Evolutionary conservation across 2,329 filamentous ascomycete species (phyloP).

Genomic region (Tolypocladium ophioglossoides): DNA sequence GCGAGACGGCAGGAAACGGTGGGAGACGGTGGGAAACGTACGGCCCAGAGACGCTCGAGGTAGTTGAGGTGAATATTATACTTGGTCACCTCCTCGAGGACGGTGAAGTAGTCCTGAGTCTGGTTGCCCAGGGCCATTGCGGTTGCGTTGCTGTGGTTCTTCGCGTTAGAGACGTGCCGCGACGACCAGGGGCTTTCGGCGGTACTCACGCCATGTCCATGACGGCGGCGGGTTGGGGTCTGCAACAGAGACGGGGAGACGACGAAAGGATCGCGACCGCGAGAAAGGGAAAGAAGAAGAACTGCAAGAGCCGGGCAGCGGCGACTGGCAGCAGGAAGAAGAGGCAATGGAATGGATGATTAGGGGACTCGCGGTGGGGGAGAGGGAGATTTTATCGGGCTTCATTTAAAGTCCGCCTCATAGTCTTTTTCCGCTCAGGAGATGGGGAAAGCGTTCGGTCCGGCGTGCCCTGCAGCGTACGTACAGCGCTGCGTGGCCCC

Average conservation of each 20-base stretch:
- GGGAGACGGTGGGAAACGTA: slow-evolving; percentile 41
- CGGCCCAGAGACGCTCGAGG: slow-evolving; percentile 80
- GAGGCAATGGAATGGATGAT: background rate
- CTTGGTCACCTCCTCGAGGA: slow-evolving; percentile 54
- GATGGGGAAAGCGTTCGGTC: slow-evolving; percentile 3
- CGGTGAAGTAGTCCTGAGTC: slow-evolving; percentile 41
- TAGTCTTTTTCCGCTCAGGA: slow-evolving; percentile 9
- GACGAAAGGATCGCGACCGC: background rate
- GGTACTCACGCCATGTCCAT: slow-evolving; percentile 25
- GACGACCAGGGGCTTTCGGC: slow-evolving; percentile 7
- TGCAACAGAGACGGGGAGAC: background rate
- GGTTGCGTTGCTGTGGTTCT: slow-evolving; percentile 38
- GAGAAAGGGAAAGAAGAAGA: background rate
- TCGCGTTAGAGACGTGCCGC: slow-evolving; percentile 5
- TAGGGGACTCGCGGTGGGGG: slow-evolving; percentile 1
- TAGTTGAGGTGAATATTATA: slow-evolving; percentile 81
- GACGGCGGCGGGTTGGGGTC: slow-evolving; percentile 5
- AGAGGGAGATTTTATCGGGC: slow-evolving; percentile 7
- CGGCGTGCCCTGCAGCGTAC: background rate
- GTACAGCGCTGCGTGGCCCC: background rate
- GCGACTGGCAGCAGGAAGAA: background rate
- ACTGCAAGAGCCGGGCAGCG: background rate
- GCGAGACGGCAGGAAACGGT: slow-evolving; percentile 1
- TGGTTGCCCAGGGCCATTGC: slow-evolving; percentile 32
- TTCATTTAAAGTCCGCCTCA: no score